Conservation (phyloP, 2,329 filamentous ascomycete genomes). For the Leptographium procerum region DNA sequence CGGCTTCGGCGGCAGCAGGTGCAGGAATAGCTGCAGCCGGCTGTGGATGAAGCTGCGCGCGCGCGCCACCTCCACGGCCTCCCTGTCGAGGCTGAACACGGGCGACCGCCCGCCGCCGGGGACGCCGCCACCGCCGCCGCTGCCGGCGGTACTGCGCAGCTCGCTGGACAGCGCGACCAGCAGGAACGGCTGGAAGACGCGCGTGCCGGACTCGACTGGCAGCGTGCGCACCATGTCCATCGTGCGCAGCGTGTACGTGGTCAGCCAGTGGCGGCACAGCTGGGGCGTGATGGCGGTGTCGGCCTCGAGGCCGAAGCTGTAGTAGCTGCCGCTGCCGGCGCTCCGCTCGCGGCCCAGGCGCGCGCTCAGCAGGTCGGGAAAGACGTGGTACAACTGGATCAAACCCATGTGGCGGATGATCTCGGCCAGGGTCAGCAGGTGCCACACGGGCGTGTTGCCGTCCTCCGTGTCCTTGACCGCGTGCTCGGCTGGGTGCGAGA, state of each 20-base stretch:
- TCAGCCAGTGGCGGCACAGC: constrained; percentile 30
- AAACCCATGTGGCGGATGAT: constrained; percentile 40
- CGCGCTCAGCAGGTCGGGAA: constrained; percentile 36
- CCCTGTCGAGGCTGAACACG: constrained; percentile 17
- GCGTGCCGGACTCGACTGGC: constrained; percentile 38
- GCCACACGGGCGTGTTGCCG: constrained; percentile 37
- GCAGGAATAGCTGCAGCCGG: constrained; percentile 30
- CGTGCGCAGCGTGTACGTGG: constrained; percentile 37
- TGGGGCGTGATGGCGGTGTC: constrained; percentile 1
- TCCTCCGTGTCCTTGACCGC: constrained; percentile 40
- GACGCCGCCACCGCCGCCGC: background rate
- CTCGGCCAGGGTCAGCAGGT: constrained; percentile 41
- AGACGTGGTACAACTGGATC: constrained; percentile 42
- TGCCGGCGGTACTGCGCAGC: constrained; percentile 24
- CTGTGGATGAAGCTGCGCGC: constrained; percentile 36
- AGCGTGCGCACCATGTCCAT: constrained; percentile 36
- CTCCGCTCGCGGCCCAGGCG: constrained; percentile 23
- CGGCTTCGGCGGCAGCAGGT: constrained; percentile 37
- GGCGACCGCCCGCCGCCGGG: background rate
- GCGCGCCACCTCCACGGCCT: constrained; percentile 32
- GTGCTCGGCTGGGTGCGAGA: constrained; percentile 32
- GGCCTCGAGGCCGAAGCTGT: background rate
- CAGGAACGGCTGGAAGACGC: constrained; percentile 40
- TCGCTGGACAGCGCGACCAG: constrained; percentile 39
- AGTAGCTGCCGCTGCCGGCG: constrained; percentile 9